Evolutionary conservation across 768 basidiomycete genomes (phyloP), one percentile per base, ranked within the genome.

Genomic region (Suillus weaverae): DNA sequence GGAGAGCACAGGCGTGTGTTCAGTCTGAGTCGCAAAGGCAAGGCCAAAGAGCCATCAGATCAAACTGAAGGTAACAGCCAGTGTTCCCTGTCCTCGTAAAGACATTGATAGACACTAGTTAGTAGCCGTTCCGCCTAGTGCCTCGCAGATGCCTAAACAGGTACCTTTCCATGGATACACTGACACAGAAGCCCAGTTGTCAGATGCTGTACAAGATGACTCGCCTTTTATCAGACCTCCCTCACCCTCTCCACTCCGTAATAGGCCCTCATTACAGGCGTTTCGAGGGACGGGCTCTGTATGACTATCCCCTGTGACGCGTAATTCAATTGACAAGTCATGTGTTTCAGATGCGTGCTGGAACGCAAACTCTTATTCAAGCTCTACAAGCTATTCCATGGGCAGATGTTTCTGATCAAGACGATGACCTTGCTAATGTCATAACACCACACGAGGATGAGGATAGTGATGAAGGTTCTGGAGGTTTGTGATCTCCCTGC

Each of bases 361-460:
- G 93, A 18, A 95, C 93, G 3, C 94, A 95, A 73, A 91, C 93
- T 3, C 85, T 95, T 59, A 94, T 95, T 44, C 93, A 94, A 77
- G 93, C 91, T 4, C 81, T 95, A 16, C 93, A 94, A 70, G 93
- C 92, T 2, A 81, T 94, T 48, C 94, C 93, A 22, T 91, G 89
- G 89, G 82, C 84, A 39, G 86, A 88, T 46, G 84, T 83, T 65
- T 81, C 84, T 10, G 90, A 93, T 67, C 87, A 86, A 63, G 88
- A 89, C 38, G 89, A 90, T 46, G 91, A 89, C 56, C 76, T 81
- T 35, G 70, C 81, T 13, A 75, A 79, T 64, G 81, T 80, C 43
- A 71, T 74, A 5, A 78, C 76, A 63, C 77, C 81, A 36, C 76
- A 75, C 36, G 67, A 66, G 16, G 85, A 85, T 62, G 80, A 83